These are phyloP conservation scores for Microbotryum violaceum DNA, from an alignment of 1,284 basidiomycete genomes.

Conservation along the genomic window DNA sequence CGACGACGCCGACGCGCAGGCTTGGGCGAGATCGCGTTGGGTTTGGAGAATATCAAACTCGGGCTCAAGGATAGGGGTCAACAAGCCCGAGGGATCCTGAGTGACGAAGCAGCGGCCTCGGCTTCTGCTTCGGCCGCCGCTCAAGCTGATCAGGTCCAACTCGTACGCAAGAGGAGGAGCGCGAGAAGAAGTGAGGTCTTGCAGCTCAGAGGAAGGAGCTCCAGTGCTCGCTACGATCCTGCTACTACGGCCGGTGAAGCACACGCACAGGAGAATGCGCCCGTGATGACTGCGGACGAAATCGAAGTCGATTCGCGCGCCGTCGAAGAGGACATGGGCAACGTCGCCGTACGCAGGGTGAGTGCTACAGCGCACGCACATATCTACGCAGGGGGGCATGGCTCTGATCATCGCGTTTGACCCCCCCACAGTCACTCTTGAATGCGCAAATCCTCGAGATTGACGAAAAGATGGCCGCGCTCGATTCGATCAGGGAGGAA, in stretches of 20 bases:
- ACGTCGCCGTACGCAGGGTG: conserved; percentile 20
- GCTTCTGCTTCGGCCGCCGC: neutral
- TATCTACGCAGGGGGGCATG: no score
- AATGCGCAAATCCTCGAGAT: conserved; percentile 80
- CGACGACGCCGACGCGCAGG: conserved; percentile 61
- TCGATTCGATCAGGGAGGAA: conserved; percentile 71
- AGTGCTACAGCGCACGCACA: neutral
- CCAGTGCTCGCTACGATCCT: neutral
- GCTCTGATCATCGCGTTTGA: no score
- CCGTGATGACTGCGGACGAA: conserved; percentile 6
- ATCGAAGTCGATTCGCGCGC: conserved; percentile 16
- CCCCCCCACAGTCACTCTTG: conserved; percentile 47
- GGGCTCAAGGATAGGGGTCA: conserved; percentile 71
- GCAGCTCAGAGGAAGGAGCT: conserved; percentile 9
- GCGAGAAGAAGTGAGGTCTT: conserved; percentile 51
- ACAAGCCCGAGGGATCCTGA: conserved; percentile 63
- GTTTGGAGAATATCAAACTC: conserved; percentile 54
- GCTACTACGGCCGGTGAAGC: conserved; percentile 46
- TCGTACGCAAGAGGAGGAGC: conserved; percentile 51
- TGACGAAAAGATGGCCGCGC: conserved; percentile 72
- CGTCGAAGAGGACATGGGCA: conserved; percentile 27
- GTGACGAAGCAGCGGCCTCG: conserved; percentile 51
- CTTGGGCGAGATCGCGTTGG: conserved; percentile 53
- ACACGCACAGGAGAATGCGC: conserved; percentile 51
- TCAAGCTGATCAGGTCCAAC: conserved; percentile 48